Conservation (phyloP, 2,329 filamentous ascomycete species). For the Phoma sp. region DNA sequence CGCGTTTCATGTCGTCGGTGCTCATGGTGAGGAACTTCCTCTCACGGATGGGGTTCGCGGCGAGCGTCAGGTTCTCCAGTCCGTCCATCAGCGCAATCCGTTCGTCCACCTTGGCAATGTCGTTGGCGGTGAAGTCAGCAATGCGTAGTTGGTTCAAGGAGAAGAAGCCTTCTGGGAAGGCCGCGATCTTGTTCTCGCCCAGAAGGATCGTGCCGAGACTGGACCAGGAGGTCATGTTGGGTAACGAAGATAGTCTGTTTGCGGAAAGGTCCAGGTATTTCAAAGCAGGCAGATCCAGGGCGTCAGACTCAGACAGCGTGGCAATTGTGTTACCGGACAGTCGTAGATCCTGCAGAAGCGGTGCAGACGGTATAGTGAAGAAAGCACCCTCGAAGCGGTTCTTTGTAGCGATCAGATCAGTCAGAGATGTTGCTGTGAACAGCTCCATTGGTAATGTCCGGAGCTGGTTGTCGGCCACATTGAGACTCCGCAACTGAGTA, state of each 20-base stretch:
- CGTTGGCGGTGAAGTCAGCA: constrained; percentile 85
- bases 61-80: constrained; percentile 75
- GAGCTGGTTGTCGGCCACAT: constrained; percentile 80
- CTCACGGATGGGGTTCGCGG: constrained; percentile 89
- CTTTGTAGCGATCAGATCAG: constrained; percentile 75
- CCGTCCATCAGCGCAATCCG: constrained; percentile 80
- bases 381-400: constrained; percentile 78
- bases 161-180: constrained; percentile 78
- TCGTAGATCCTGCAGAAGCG: constrained; percentile 76
- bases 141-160: constrained; percentile 71
- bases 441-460: constrained; percentile 72
- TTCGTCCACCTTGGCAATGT: constrained; percentile 76
- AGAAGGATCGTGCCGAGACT: constrained; percentile 75
- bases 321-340: constrained; percentile 77
- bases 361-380: constrained; percentile 66
- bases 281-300: constrained; percentile 71
- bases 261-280: constrained; percentile 78
- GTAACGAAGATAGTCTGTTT: constrained; percentile 77
- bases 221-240: constrained; percentile 76
- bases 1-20: constrained; percentile 80
- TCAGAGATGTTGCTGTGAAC: constrained; percentile 71
- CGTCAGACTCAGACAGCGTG: constrained; percentile 55
- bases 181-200: constrained; percentile 80
- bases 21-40: constrained; percentile 83
- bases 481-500: constrained; percentile 73